Base-by-base conservation (phyloP, 352 stramenopile genomes). In the Globisporangium solare region DNA sequence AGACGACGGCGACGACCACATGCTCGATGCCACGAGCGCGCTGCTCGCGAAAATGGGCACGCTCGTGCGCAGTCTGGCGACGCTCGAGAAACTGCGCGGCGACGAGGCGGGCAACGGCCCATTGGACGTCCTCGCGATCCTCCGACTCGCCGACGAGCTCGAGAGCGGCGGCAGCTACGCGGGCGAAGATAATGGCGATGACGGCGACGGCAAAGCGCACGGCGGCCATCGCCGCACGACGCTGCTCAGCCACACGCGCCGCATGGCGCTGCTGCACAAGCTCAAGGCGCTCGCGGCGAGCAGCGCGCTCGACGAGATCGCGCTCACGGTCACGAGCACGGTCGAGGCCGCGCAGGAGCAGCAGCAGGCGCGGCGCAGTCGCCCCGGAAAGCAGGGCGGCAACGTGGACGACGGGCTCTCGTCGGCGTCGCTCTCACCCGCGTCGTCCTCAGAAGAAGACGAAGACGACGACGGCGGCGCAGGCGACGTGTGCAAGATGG, bases 61-160 rank as follows among this genome's bases (percentile, higher is more conserved):
- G 37, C 80, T 89, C 51, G 72, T 89, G 46, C 76, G 76, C 20
- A 80, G 63, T 20, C 68, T 88, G n/a, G 73, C 67, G 21, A 67
- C 70, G 13, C 58, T 89, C 6, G 55, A 72, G 0, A 71, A 75
- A 18, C 63, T 67, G 17, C 56, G 41, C 14, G 56, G 56, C 27
- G 41, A 14, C n/a, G n/a, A 20, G 2, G 24, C 21, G 6, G 13
- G 7, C 17, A 51, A 7, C 14, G 18, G 18, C 2, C 60, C 63
- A 14, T 49, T 67, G 18, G 65, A 86, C 43, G 68, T 73, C 1
- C 53, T 80, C 21, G 56, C 55, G 45, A 69, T 89, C 48, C 70
- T 89, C 54, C 69, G 76, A 51, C 74, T 89, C 32, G 79, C 79
- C 10, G 68, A 80, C 6, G 76, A 79, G 10, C 70, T 89, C 51